Conservation (phyloP, 148 eudicot genomes). For the Fagopyrum homotropicum region DNA sequence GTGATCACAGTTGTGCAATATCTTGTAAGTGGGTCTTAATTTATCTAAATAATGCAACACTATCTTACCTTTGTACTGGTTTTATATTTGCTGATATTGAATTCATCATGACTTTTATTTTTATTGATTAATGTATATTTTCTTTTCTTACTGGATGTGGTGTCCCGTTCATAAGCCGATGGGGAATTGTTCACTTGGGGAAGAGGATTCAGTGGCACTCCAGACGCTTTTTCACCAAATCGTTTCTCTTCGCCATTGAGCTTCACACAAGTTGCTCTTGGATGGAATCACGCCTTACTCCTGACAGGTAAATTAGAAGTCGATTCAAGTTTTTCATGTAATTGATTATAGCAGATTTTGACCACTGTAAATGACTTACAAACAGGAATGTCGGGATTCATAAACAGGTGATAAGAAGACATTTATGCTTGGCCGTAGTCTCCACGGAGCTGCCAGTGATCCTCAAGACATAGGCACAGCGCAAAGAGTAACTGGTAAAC, state of each 20-base stretch:
- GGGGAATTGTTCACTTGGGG: slow-evolving; percentile 80
- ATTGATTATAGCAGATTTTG: background rate
- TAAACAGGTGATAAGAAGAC: slow-evolving; percentile 53
- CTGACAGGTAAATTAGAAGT: slow-evolving; percentile 44
- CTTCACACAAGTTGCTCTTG: slow-evolving; percentile 63
- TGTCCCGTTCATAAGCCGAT: slow-evolving; percentile 33
- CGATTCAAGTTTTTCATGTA: background rate
- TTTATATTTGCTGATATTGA: background rate
- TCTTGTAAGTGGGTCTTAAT: slow-evolving; percentile 38
- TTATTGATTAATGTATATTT: background rate
- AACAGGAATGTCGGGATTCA: slow-evolving; percentile 5
- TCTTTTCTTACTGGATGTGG: background rate
- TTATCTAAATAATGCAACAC: background rate
- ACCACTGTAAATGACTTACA: slow-evolving; percentile 6
- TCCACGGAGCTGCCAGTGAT: slow-evolving; percentile 47
- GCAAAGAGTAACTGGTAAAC: slow-evolving; percentile 34
- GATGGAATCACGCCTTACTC: slow-evolving; percentile 84
- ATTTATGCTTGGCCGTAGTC: slow-evolving; percentile 73
- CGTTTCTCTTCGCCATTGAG: slow-evolving; percentile 24
- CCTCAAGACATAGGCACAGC: slow-evolving; percentile 24
- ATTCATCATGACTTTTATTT: background rate
- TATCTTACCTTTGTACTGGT: background rate
- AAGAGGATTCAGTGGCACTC: slow-evolving; percentile 50
- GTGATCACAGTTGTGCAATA: slow-evolving; percentile 90
- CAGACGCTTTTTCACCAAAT: slow-evolving; percentile 44